These are phyloP conservation scores for Lathyrus oleraceus DNA, from an alignment of 306 rosid genomes.

Conservation along the genomic window DNA sequence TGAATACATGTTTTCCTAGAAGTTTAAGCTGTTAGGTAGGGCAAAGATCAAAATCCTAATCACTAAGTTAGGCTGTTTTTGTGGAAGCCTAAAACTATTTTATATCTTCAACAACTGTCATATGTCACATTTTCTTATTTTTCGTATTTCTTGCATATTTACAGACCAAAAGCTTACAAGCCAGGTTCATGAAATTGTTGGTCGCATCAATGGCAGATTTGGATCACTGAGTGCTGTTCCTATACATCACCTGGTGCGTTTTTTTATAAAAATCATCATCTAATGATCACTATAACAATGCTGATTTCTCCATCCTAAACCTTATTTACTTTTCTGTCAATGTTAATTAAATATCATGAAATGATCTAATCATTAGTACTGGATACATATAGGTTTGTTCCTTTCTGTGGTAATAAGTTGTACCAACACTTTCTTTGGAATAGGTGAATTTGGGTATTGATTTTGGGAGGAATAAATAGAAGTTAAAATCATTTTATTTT, in stretches of 20 bases:
- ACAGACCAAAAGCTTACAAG: constrained; percentile 95
- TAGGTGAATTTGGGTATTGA: no score
- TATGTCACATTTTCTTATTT: background rate
- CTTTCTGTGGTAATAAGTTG: background rate
- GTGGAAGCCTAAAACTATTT: background rate
- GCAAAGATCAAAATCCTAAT: constrained; percentile 13
- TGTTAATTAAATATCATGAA: constrained; percentile 20
- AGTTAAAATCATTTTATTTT: no score
- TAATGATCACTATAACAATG: constrained; percentile 19
- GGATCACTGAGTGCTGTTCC: constrained; percentile 95
- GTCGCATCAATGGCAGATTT: constrained; percentile 96
- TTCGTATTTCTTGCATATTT: constrained; percentile 42
- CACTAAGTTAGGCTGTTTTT: constrained; percentile 11
- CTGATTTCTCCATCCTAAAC: constrained; percentile 3
- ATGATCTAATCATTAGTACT: background rate
- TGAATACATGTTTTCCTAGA: constrained; percentile 13
- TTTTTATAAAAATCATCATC: constrained; percentile 10
- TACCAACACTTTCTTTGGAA: no score
- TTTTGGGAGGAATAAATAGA: no score
- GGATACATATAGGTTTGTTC: background rate
- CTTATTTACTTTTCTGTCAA: constrained; percentile 17
- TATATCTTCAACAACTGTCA: constrained; percentile 8
- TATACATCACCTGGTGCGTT: constrained; percentile 87
- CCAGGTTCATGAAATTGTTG: constrained; percentile 98
- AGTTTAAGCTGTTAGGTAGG: constrained; percentile 17